Evolutionary conservation across 176 grass and related monocot genomes (phyloP).

Genomic region (Musa beccarii): DNA sequence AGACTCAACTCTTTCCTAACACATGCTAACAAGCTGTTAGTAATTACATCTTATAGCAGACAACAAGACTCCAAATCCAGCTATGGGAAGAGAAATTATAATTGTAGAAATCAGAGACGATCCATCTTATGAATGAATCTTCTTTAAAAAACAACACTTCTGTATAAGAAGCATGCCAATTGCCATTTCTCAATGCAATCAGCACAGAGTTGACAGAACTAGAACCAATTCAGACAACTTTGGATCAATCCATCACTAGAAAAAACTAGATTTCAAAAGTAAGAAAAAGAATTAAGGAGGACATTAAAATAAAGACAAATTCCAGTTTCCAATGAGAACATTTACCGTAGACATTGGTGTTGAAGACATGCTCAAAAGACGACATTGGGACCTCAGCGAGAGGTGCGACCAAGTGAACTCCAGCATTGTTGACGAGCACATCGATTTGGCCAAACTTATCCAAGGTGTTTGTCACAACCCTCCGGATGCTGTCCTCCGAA

Average conservation of each 20-base stretch:
- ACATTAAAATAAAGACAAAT: too few species aligned
- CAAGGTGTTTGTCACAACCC: constrained; percentile 36
- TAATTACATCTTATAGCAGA: neutral
- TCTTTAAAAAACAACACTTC: neutral
- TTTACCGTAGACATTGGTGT: constrained; percentile 82
- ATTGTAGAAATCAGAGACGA: neutral
- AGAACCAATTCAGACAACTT: too few species aligned
- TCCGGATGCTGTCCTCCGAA: constrained; percentile 41
- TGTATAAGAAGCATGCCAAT: neutral
- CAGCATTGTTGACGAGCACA: constrained; percentile 90
- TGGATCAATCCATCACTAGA: too few species aligned
- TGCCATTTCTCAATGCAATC: neutral
- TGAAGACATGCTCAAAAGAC: constrained; percentile 47
- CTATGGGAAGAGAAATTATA: neutral
- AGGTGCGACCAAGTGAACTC: constrained; percentile 81
- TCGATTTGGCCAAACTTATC: constrained; percentile 50
- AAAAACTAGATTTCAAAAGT: too few species aligned
- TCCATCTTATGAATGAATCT: neutral
- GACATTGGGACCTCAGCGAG: constrained; percentile 73
- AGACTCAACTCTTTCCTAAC: too few species aligned
- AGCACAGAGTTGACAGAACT: neutral
- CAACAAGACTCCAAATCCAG: neutral
- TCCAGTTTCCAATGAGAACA: neutral
- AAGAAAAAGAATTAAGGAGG: too few species aligned
- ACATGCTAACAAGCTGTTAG: neutral